Evolutionary conservation across 345 rosid species (phyloP).

Genomic region (Streptanthus diversifolius): DNA sequence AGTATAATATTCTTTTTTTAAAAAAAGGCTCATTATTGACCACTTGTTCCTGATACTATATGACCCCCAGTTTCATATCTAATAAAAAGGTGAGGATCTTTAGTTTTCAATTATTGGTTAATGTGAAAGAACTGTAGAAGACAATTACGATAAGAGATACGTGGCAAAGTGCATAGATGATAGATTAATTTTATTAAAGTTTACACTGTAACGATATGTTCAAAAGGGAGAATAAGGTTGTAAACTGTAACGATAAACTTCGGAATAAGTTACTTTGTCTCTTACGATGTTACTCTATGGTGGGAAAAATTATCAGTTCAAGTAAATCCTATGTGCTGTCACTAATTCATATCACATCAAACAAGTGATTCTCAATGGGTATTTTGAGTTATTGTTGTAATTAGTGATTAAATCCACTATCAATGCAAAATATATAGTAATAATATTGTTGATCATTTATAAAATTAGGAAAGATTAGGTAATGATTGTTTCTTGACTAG

Average conservation of each 20-base stretch:
- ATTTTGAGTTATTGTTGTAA: neutral
- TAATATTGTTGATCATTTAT: neutral
- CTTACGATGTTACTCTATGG: neutral
- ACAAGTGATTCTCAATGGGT: neutral
- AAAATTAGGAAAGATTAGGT: neutral
- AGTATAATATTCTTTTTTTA: neutral
- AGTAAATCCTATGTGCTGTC: neutral
- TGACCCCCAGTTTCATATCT: slow-evolving; percentile 4
- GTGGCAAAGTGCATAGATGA: neutral
- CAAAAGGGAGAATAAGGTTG: neutral
- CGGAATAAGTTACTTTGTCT: neutral
- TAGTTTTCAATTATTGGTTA: neutral
- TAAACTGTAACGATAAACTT: neutral
- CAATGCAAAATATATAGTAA: neutral
- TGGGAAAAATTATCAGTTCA: neutral
- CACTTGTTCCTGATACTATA: neutral
- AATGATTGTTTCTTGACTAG: neutral
- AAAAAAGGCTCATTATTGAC: neutral
- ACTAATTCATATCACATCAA: slow-evolving; percentile 10
- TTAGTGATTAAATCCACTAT: slow-evolving; percentile 21
- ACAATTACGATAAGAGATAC: neutral
- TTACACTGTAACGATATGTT: slow-evolving; percentile 1
- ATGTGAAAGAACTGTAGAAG: neutral
- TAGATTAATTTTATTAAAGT: neutral
- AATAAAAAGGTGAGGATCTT: neutral